Conservation (phyloP, 1,284 basidiomycete species). For the Leccinum angustisporum region DNA sequence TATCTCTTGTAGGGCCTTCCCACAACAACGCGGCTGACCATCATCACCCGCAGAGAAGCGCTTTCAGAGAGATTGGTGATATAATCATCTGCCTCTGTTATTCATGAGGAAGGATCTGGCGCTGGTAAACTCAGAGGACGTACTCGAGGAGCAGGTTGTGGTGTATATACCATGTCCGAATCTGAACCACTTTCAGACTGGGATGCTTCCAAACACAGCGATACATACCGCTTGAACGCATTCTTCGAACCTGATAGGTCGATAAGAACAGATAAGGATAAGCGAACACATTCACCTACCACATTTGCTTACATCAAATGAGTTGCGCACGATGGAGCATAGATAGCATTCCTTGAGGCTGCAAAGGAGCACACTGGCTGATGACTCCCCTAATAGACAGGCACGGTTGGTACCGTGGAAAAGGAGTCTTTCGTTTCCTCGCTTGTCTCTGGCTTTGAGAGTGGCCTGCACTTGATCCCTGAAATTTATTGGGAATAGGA, state of each 20-base stretch:
- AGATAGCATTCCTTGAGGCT: conserved; percentile 46
- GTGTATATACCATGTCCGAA: conserved; percentile 65
- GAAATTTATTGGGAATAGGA: conserved; percentile 9
- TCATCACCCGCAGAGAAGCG: conserved; percentile 44
- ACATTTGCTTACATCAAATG: conserved; percentile 54
- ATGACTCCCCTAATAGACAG: conserved; percentile 53
- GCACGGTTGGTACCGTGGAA: conserved; percentile 61
- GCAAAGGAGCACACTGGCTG: conserved; percentile 45
- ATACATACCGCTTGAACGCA: conserved; percentile 47
- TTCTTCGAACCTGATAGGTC: conserved; percentile 48
- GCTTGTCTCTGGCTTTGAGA: conserved; percentile 29
- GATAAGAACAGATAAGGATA: conserved; percentile 6
- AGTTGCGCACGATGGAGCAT: conserved; percentile 52
- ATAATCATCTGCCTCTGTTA: conserved; percentile 62
- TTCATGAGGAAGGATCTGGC: conserved; percentile 6
- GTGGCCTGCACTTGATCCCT: conserved; percentile 31
- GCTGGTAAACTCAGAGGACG: conserved; percentile 16
- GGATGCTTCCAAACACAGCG: background rate
- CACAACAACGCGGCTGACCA: conserved; percentile 60
- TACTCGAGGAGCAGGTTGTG: conserved; percentile 60
- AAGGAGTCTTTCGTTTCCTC: conserved; percentile 52
- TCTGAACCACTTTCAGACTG: conserved; percentile 30
- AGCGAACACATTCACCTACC: conserved; percentile 37
- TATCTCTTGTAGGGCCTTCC: conserved; percentile 51
- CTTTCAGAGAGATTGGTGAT: conserved; percentile 39